Conservation (phyloP, 768 basidiomycete species). For the Strobilomyces dryophilus region DNA sequence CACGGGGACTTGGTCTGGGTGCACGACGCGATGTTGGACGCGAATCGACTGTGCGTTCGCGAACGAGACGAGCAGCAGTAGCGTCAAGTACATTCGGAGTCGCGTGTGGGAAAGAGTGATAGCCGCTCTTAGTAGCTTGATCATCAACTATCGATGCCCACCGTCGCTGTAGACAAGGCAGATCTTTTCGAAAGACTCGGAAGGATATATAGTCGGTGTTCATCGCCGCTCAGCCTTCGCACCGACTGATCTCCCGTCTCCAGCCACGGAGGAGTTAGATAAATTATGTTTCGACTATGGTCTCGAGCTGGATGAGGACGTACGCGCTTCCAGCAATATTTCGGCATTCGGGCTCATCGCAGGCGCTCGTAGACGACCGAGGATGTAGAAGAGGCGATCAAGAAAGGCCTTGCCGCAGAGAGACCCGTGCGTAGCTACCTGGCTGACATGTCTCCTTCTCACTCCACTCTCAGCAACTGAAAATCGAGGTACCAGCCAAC, state of each 20-base stretch:
- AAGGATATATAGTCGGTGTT: constrained; percentile 65
- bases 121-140: neutral
- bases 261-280: constrained; percentile 94
- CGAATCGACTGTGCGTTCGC: constrained; percentile 14
- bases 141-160: constrained; percentile 62
- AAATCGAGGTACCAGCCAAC: constrained; percentile 99
- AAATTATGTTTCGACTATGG: constrained; percentile 96
- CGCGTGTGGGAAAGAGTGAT: neutral
- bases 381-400: constrained; percentile 77
- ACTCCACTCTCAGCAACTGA: constrained; percentile 68
- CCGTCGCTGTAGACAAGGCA: constrained; percentile 91
- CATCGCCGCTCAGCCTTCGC: constrained; percentile 3
- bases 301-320: constrained; percentile 96
- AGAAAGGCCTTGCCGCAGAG: constrained; percentile 81
- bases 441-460: neutral
- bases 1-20: constrained; percentile 26
- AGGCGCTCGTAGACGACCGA: constrained; percentile 68
- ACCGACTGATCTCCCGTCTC: constrained; percentile 13
- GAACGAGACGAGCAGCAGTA: constrained; percentile 11
- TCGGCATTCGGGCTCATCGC: neutral
- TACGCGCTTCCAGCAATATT: constrained; percentile 36
- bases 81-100: constrained; percentile 6
- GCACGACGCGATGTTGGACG: constrained; percentile 30
- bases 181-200: constrained; percentile 90
- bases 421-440: constrained; percentile 56